A percentile compares a stretch with the other conserved stretches of the same genome.
These are phyloP conservation scores for Micractinium sp. DNA, from an alignment of 139 green algal species.

Conservation along the genomic window DNA sequence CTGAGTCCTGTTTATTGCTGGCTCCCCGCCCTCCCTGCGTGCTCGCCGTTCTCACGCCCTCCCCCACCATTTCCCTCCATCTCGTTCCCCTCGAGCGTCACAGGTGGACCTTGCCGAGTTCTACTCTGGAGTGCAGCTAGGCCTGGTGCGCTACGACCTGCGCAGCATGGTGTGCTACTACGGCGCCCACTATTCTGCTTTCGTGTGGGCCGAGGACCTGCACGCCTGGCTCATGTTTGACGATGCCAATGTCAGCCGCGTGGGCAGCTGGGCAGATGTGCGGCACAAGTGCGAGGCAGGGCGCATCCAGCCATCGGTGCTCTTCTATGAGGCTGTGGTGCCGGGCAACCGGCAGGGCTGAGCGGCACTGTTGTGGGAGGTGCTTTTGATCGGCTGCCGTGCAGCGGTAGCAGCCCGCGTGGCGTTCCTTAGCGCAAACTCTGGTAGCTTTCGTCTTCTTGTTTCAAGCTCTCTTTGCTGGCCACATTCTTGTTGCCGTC, in stretches of 20 bases:
- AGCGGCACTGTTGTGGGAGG: neutral
- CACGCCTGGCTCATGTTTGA: conserved; percentile 76
- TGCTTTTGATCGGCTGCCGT: neutral
- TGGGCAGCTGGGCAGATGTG: conserved; percentile 69
- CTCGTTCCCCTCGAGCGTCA: too few species aligned
- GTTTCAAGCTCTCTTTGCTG: neutral
- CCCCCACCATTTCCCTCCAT: neutral
- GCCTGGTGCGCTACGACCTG: conserved; percentile 58
- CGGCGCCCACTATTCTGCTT: conserved; percentile 87
- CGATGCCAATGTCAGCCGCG: conserved; percentile 33
- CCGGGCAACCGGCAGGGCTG: neutral
- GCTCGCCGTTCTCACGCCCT: neutral
- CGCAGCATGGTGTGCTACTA: conserved; percentile 89
- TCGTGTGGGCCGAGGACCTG: conserved; percentile 60
- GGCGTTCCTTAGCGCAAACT: neutral
- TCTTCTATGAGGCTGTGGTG: conserved; percentile 21
- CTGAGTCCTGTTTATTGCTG: too few species aligned
- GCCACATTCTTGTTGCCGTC: too few species aligned
- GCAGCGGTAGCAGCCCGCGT: neutral
- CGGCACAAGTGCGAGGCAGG: conserved; percentile 69
- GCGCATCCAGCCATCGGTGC: conserved; percentile 67
- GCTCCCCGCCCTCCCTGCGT: neutral
- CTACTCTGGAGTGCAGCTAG: neutral
- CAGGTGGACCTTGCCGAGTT: conserved; percentile 19
- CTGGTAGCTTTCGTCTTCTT: too few species aligned